Conservation (phyloP, 2,329 filamentous ascomycete genomes). For the Trichoderma gracile region DNA sequence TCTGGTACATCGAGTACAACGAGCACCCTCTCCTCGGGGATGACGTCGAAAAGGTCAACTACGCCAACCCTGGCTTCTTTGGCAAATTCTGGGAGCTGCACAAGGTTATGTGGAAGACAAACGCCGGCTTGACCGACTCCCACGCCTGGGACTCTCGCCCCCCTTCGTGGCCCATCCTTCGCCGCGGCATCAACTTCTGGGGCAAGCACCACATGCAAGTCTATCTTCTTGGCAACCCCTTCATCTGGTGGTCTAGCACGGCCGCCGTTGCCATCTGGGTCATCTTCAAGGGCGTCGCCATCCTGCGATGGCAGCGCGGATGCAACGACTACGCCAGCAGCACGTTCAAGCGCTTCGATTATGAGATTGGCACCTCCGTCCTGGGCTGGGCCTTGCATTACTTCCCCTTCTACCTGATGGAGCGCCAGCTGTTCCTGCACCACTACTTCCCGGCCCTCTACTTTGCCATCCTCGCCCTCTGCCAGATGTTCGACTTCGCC, state of each 20-base stretch:
- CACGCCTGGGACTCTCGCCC: constrained; percentile 98
- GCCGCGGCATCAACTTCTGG: constrained; percentile 99
- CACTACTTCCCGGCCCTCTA: constrained; percentile 98
- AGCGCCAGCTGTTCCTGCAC: constrained; percentile 95
- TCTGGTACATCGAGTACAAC: constrained; percentile 96
- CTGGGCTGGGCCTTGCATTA: constrained; percentile 97
- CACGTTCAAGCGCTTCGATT: constrained; percentile 95
- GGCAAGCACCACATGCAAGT: constrained; percentile 91
- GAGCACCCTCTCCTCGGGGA: constrained; percentile 74
- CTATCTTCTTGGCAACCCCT: constrained; percentile 91
- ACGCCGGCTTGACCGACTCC: constrained; percentile 92
- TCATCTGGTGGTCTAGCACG: constrained; percentile 92
- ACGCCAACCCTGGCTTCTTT: constrained; percentile 90
- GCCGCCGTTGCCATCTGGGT: constrained; percentile 74
- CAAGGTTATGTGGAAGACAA: constrained; percentile 98
- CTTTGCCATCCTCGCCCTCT: constrained; percentile 87
- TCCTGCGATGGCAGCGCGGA: constrained; percentile 92
- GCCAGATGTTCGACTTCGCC: constrained; percentile 84
- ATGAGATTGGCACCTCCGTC: constrained; percentile 87
- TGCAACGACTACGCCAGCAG: constrained; percentile 80
- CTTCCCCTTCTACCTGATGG: constrained; percentile 98
- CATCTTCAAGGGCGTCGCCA: constrained; percentile 80
- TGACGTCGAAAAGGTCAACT: constrained; percentile 91
- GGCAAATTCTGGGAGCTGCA: constrained; percentile 98
- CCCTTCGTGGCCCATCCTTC: constrained; percentile 86